These are phyloP conservation scores for Casuarina glauca DNA, from an alignment of 306 rosid genomes.

Conservation along the genomic window DNA sequence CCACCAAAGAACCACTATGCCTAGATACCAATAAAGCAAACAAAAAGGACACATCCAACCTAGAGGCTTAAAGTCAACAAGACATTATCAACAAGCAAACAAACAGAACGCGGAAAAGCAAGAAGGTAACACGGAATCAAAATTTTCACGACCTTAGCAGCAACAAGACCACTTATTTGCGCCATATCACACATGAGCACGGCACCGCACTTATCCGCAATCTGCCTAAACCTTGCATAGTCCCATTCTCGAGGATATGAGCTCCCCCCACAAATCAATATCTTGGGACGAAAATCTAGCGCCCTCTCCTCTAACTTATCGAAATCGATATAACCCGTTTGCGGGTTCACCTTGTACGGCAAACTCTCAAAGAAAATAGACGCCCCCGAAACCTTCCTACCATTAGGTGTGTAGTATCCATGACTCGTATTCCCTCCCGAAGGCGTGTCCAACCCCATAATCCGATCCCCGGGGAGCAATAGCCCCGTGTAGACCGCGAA, in stretches of 20 bases:
- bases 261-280: slow-evolving; percentile 94
- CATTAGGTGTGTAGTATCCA: slow-evolving; percentile 84
- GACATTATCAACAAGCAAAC: not conserved
- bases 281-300: slow-evolving; percentile 93
- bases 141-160: slow-evolving; percentile 86
- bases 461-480: slow-evolving; percentile 78
- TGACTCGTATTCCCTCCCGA: slow-evolving; percentile 97
- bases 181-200: slow-evolving; percentile 94
- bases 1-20: not conserved
- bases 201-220: slow-evolving; percentile 91
- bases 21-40: slow-evolving; percentile 10
- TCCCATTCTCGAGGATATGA: slow-evolving; percentile 96
- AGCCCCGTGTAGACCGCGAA: slow-evolving; percentile 87
- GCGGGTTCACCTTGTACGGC: slow-evolving; percentile 83
- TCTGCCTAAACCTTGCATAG: slow-evolving; percentile 79
- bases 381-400: slow-evolving; percentile 82
- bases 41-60: not conserved
- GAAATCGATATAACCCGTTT: slow-evolving; percentile 76
- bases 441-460: slow-evolving; percentile 95
- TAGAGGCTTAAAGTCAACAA: not conserved
- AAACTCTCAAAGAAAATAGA: slow-evolving; percentile 92
- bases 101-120: not conserved
- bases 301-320: slow-evolving; percentile 95
- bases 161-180: slow-evolving; percentile 84
- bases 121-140: not conserved